Conservation (phyloP, 352 stramenopile species). For the Phytopythium sindhum region DNA sequence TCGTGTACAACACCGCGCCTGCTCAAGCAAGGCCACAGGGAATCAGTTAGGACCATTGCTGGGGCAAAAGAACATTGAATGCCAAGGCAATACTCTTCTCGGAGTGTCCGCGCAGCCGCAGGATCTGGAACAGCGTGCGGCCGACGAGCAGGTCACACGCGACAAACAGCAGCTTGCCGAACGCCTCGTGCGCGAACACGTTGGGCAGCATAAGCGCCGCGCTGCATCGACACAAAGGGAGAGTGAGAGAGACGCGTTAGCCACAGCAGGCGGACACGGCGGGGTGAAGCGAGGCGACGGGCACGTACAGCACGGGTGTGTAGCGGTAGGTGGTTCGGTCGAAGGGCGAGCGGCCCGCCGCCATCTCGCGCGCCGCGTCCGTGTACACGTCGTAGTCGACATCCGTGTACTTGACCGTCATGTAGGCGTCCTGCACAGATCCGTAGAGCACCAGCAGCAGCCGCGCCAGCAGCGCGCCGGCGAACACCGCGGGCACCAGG, state of each 20-base stretch:
- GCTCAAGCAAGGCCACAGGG: background rate
- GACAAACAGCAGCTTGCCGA: constrained; percentile 96
- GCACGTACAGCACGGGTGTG: constrained; percentile 92
- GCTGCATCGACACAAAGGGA: constrained; percentile 21
- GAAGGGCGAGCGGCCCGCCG: constrained; percentile 89
- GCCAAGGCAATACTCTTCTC: constrained; percentile 30
- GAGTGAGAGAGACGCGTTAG: background rate
- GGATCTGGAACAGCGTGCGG: constrained; percentile 85
- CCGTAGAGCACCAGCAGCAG: constrained; percentile 71
- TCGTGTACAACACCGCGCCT: constrained; percentile 65
- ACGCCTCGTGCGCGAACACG: constrained; percentile 67
- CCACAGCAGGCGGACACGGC: constrained; percentile 1
- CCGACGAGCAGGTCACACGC: constrained; percentile 93
- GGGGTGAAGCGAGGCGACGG: background rate
- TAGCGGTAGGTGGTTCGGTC: constrained; percentile 98
- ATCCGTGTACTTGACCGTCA: constrained; percentile 96
- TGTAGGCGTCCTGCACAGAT: constrained; percentile 66
- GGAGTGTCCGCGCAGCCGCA: constrained; percentile 60
- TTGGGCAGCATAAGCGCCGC: constrained; percentile 75
- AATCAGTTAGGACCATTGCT: background rate
- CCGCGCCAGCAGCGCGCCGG: constrained; percentile 49
- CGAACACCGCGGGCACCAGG: constrained; percentile 34
- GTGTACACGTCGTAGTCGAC: constrained; percentile 99
- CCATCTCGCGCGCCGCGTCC: constrained; percentile 93
- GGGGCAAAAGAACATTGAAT: background rate